Evolutionary conservation across 331 rosid genomes (phyloP).

Genomic region (Cydonia oblonga): DNA sequence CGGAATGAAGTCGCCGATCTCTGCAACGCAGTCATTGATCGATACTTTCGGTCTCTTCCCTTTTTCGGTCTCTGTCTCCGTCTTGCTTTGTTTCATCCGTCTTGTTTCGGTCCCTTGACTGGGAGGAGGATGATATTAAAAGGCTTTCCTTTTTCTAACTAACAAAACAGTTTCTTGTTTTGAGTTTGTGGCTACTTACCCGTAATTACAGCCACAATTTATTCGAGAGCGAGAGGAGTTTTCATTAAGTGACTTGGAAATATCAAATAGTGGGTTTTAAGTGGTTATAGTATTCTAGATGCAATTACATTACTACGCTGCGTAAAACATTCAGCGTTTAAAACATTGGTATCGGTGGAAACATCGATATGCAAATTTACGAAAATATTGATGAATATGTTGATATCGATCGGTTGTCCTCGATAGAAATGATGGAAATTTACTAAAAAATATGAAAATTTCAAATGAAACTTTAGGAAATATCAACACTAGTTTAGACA

Average conservation of each 20-base stretch:
- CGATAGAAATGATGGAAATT: too few species aligned
- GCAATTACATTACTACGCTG: neutral
- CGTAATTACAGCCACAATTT: neutral
- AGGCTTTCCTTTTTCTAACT: neutral
- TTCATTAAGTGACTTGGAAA: too few species aligned
- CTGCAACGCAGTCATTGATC: conserved; percentile 36
- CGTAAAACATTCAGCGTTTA: too few species aligned
- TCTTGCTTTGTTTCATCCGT: neutral
- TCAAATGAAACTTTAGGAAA: too few species aligned
- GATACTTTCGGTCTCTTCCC: neutral
- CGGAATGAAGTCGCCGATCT: conserved; percentile 63
- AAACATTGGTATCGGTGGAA: too few species aligned
- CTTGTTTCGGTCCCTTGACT: neutral
- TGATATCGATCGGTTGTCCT: too few species aligned
- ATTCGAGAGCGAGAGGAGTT: too few species aligned
- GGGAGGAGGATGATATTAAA: neutral
- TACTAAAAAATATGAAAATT: too few species aligned
- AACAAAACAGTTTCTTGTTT: neutral
- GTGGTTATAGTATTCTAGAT: neutral
- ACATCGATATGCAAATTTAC: too few species aligned
- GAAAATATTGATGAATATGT: too few species aligned
- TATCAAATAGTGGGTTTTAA: too few species aligned
- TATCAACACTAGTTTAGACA: too few species aligned
- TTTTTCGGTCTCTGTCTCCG: neutral
- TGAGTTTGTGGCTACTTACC: neutral